phyloP scores from a whole-genome alignment of 2,329 filamentous ascomycete genomes.

The Phoma herbarum region DNA sequence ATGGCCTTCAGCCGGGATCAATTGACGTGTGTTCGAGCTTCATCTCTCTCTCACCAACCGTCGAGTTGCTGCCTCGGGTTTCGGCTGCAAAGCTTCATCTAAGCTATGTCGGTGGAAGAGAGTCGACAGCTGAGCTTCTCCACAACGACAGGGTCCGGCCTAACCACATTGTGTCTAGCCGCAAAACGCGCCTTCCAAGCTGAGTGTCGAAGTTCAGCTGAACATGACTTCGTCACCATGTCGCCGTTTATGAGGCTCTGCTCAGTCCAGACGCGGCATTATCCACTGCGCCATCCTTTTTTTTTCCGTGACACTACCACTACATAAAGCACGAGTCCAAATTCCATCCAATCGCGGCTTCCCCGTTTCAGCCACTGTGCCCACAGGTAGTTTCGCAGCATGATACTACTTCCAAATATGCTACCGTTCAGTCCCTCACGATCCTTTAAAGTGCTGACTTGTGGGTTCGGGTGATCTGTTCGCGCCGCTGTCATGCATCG shows the following conservation, averaged over 20 bases:
- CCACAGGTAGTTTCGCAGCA: neutral
- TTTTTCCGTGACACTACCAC: neutral
- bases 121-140: conserved; percentile 11
- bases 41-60: conserved; percentile 3
- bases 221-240: neutral
- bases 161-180: neutral
- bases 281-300: neutral
- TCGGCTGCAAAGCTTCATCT: neutral
- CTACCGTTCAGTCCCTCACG: neutral
- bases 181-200: neutral
- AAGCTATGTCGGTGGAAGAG: conserved; percentile 11
- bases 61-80: conserved; percentile 7
- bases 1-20: conserved; percentile 9
- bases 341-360: neutral
- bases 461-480: neutral
- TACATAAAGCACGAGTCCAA: neutral
- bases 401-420: neutral
- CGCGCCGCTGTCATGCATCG: conserved; percentile 7
- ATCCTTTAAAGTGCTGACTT: neutral
- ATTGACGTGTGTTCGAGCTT: neutral
- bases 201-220: neutral
- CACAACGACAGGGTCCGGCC: neutral
- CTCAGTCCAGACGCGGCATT: neutral
- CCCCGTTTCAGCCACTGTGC: neutral
- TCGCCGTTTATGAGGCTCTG: neutral